Conservation (phyloP, 2,329 filamentous ascomycete species). For the Colletotrichum sublineola region DNA sequence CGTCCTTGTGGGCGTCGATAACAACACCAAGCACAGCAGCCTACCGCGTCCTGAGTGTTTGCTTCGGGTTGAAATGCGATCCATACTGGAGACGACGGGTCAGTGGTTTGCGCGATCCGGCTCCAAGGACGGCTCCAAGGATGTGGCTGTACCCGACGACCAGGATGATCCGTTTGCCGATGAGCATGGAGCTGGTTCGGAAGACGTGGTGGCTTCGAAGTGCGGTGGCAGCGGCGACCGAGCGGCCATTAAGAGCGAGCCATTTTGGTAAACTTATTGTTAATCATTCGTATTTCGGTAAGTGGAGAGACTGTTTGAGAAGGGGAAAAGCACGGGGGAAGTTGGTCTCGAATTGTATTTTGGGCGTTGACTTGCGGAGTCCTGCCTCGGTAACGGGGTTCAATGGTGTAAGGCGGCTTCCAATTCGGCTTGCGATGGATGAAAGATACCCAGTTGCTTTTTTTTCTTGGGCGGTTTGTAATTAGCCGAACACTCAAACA, state of each 20-base stretch:
- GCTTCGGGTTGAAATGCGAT: constrained; percentile 11
- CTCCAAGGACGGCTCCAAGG: not conserved
- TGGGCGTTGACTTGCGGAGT: not conserved
- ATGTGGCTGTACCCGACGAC: too few species aligned
- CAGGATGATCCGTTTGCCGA: not conserved
- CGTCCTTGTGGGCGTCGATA: constrained; percentile 28
- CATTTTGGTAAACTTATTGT: not conserved
- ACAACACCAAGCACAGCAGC: not conserved
- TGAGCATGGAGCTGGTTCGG: not conserved
- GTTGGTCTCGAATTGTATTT: not conserved
- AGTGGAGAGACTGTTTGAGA: not conserved
- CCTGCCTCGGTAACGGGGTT: not conserved
- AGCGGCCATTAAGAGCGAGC: not conserved
- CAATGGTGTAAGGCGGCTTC: not conserved
- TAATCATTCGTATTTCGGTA: not conserved
- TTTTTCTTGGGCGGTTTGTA: not conserved
- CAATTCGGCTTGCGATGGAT: not conserved
- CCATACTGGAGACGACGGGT: constrained; percentile 1
- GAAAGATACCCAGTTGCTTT: not conserved
- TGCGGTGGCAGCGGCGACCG: not conserved
- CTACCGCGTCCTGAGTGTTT: constrained; percentile 18
- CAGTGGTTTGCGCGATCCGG: not conserved
- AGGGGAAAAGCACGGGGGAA: not conserved
- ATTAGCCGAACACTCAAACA: not conserved
- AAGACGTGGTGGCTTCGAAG: not conserved